These are phyloP conservation scores for Diplogelasinospora grovesii DNA, from an alignment of 495 filamentous ascomycete genomes.

Conservation along the genomic window DNA sequence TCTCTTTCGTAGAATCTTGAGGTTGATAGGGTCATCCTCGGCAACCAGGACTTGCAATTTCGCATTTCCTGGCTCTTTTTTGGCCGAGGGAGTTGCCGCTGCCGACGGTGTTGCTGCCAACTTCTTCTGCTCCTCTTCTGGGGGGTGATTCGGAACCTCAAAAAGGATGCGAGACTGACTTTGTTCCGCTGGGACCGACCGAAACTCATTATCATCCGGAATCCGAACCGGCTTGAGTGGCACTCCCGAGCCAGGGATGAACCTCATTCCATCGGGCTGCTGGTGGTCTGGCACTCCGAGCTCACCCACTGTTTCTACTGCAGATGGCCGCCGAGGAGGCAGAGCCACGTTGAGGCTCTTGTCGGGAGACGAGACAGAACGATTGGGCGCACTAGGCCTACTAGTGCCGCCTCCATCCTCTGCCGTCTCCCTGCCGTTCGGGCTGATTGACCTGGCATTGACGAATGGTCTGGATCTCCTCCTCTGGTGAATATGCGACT, in stretches of 20 bases:
- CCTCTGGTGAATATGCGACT: too few species aligned
- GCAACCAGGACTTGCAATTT: conserved; percentile 69
- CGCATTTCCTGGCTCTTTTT: not conserved
- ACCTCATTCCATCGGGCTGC: conserved; percentile 27
- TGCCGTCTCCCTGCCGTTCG: conserved; percentile 11
- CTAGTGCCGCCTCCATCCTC: too few species aligned
- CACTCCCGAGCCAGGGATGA: conserved; percentile 27
- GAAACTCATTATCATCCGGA: conserved; percentile 29
- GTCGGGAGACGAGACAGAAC: conserved; percentile 11
- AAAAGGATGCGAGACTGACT: conserved; percentile 28
- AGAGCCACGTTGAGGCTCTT: not conserved
- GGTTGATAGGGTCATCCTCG: conserved; percentile 91
- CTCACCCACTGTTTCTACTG: too few species aligned
- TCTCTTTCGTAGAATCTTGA: conserved; percentile 77
- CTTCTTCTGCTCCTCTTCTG: not conserved
- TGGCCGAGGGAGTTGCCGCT: not conserved
- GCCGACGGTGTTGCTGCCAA: too few species aligned
- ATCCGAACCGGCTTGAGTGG: conserved; percentile 36
- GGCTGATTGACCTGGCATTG: conserved; percentile 17
- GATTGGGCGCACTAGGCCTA: conserved; percentile 1
- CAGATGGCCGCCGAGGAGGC: not conserved
- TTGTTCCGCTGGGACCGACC: conserved; percentile 7
- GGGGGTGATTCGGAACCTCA: conserved; percentile 25
- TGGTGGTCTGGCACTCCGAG: too few species aligned
- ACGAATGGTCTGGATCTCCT: too few species aligned